Evolutionary conservation across 352 stramenopile species (phyloP).

Genomic region (Peronospora tabacina): DNA sequence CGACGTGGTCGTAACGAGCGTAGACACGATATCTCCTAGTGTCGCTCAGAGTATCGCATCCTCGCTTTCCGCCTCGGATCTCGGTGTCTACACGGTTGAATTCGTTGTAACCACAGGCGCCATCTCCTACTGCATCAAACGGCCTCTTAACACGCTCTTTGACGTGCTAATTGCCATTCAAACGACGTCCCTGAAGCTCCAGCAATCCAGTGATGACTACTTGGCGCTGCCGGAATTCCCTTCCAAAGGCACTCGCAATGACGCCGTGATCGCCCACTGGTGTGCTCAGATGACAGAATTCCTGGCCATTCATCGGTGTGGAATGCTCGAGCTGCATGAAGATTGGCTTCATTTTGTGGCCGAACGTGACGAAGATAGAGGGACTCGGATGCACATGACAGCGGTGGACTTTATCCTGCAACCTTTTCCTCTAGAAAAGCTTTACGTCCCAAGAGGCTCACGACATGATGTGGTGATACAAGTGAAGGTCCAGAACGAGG

Average conservation of each 20-base stretch:
- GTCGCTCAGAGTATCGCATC: conserved; percentile 35
- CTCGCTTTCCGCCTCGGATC: conserved; percentile 28
- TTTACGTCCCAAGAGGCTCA: conserved; percentile 39
- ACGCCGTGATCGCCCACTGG: conserved; percentile 55
- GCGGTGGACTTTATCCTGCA: conserved; percentile 80
- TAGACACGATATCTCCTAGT: conserved; percentile 32
- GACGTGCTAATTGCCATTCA: conserved; percentile 30
- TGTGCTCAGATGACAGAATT: conserved; percentile 56
- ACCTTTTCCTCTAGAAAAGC: conserved; percentile 66
- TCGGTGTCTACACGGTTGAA: conserved; percentile 43
- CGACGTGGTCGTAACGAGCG: conserved; percentile 61
- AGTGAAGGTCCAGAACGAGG: conserved; percentile 31
- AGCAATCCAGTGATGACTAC: neutral
- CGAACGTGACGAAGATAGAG: conserved; percentile 39
- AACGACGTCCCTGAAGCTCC: conserved; percentile 1
- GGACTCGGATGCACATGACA: conserved; percentile 58
- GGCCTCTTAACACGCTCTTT: conserved; percentile 36
- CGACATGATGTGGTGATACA: conserved; percentile 40
- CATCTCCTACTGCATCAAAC: conserved; percentile 48
- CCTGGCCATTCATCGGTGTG: conserved; percentile 24
- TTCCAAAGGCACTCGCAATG: conserved; percentile 36
- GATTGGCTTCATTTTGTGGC: conserved; percentile 56
- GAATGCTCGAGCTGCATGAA: conserved; percentile 26
- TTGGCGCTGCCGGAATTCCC: conserved; percentile 40
- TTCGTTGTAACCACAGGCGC: conserved; percentile 49